These are phyloP conservation scores for Chalaropsis thielavioides DNA, from an alignment of 2,329 filamentous ascomycete species.

Conservation along the genomic window DNA sequence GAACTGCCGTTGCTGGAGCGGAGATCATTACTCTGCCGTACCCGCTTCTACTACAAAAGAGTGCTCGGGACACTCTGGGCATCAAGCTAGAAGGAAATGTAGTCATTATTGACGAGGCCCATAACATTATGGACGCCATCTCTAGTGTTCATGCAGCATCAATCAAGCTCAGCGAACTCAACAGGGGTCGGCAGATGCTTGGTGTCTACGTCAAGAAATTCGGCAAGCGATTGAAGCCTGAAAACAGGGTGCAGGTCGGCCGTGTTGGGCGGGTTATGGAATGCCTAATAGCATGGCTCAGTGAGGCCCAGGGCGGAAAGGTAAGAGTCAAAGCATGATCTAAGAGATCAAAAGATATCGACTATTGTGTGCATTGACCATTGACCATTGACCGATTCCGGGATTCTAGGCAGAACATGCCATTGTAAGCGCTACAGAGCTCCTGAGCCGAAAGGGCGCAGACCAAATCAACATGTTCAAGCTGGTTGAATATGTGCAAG, in stretches of 20 bases:
- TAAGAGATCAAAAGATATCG: neutral
- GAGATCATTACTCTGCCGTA: conserved; percentile 92
- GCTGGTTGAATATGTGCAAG: conserved; percentile 71
- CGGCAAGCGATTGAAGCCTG: conserved; percentile 73
- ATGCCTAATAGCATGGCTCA: conserved; percentile 57
- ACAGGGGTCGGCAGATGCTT: conserved; percentile 58
- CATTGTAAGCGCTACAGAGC: conserved; percentile 51
- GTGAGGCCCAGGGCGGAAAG: conserved; percentile 35
- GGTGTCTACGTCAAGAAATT: conserved; percentile 76
- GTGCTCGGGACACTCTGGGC: conserved; percentile 71
- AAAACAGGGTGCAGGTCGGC: conserved; percentile 81
- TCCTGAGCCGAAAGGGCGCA: conserved; percentile 71
- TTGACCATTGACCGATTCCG: neutral
- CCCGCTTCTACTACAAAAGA: conserved; percentile 73
- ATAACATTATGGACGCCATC: conserved; percentile 94
- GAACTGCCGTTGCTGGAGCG: conserved; percentile 63
- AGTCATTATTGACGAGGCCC: conserved; percentile 93
- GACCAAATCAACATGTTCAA: conserved; percentile 94
- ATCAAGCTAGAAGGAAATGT: conserved; percentile 77
- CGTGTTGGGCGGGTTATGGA: conserved; percentile 75
- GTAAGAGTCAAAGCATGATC: conserved; percentile 24
- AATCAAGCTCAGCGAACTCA: conserved; percentile 58
- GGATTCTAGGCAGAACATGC: conserved; percentile 40
- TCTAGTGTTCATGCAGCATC: conserved; percentile 71
- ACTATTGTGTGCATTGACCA: too few species aligned